phyloP scores from a whole-genome alignment of 495 filamentous ascomycete species.

The Mycothermus thermophilus region DNA sequence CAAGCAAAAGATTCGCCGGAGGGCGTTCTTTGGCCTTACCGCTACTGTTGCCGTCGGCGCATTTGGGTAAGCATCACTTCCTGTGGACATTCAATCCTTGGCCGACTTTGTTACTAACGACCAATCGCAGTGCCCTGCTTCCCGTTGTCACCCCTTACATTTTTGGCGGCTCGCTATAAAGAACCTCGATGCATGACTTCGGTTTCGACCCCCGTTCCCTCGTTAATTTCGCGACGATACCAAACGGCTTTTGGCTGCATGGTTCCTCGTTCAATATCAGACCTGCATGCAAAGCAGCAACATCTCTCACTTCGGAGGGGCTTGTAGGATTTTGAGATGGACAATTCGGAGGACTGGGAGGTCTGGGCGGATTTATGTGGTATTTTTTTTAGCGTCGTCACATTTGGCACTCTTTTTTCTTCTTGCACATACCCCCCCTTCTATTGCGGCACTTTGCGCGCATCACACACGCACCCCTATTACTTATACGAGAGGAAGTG shows the following conservation, averaged over 20 bases:
- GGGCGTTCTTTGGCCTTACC: constrained; percentile 70
- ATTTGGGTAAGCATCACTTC: constrained; percentile 59
- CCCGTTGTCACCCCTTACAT: constrained; percentile 47
- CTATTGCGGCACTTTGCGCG: constrained; percentile 4
- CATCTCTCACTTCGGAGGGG: too few relatives aligned
- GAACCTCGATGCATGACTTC: too few relatives aligned
- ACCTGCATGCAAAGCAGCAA: too few relatives aligned
- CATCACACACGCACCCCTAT: too few relatives aligned
- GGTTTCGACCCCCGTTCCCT: too few relatives aligned
- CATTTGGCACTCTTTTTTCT: neutral
- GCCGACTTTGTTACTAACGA: constrained; percentile 8
- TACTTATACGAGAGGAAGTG: neutral
- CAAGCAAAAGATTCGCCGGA: constrained; percentile 68
- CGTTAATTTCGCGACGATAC: too few relatives aligned
- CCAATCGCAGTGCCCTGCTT: constrained; percentile 12
- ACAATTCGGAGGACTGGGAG: too few relatives aligned
- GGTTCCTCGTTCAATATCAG: too few relatives aligned
- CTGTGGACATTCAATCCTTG: neutral
- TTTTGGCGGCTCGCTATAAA: constrained; percentile 30
- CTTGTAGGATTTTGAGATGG: too few relatives aligned
- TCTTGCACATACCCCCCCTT: constrained; percentile 11
- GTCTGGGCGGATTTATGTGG: constrained; percentile 1
- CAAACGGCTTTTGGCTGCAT: too few relatives aligned
- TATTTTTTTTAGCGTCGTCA: neutral
- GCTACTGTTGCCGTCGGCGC: constrained; percentile 52